phyloP scores from a whole-genome alignment of 345 rosid species.

The Citrus sp. region DNA sequence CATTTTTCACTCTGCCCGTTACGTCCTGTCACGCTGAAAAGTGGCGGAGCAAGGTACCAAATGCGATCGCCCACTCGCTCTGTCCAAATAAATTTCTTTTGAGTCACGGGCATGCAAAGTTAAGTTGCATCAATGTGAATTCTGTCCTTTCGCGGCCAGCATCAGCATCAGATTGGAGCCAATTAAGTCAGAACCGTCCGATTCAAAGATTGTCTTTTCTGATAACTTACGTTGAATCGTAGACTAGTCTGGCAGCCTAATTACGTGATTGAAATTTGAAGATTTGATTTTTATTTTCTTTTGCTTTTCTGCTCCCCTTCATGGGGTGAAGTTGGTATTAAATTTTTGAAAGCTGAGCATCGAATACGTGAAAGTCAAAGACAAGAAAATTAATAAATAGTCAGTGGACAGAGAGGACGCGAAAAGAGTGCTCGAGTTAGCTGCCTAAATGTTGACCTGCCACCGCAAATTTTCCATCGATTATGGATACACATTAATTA shows the following conservation, averaged over 20 bases:
- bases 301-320: no score
- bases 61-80: neutral
- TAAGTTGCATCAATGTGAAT: no score
- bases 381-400: neutral
- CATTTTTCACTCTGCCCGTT: neutral
- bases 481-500: neutral
- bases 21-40: constrained; percentile 3
- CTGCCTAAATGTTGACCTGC: constrained; percentile 30
- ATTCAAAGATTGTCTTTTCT: no score
- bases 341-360: neutral
- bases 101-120: no score
- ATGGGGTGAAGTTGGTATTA: neutral
- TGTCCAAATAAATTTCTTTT: no score
- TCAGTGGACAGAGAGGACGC: neutral
- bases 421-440: constrained; percentile 8
- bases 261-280: neutral
- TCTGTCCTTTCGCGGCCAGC: no score
- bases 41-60: neutral
- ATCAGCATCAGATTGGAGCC: no score
- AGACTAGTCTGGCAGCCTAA: no score
- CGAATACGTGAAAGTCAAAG: constrained; percentile 20
- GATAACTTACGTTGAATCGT: no score
- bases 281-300: neutral
- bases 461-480: constrained; percentile 7
- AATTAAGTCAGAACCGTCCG: no score